These are phyloP conservation scores for Neurospora africana DNA, from an alignment of 495 filamentous ascomycete genomes.

Conservation along the genomic window DNA sequence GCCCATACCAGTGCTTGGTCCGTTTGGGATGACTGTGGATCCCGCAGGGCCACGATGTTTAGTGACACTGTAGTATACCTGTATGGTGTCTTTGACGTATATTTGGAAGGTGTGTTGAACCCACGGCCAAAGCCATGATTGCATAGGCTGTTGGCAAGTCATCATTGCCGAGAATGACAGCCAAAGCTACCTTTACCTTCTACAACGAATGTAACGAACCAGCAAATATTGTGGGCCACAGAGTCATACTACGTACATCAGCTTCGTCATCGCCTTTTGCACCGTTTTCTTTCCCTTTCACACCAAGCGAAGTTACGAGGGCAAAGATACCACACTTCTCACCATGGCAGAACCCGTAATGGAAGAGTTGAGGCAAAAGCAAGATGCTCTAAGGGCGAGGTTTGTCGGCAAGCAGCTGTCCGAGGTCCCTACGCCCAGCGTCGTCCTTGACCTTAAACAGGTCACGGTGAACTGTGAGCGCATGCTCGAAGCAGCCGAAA, in stretches of 20 bases:
- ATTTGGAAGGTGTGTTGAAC: neutral
- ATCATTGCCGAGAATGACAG: neutral
- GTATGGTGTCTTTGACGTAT: neutral
- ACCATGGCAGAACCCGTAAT: neutral
- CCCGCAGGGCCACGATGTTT: neutral
- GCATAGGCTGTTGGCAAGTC: neutral
- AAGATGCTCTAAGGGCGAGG: conserved; percentile 32
- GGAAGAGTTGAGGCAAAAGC: neutral
- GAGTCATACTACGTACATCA: neutral
- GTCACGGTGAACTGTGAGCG: conserved; percentile 57
- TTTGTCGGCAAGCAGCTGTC: conserved; percentile 55
- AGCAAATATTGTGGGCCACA: neutral
- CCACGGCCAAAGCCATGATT: neutral
- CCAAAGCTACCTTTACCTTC: no score
- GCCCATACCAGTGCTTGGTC: neutral
- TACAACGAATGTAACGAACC: neutral
- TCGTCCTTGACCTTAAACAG: conserved; percentile 59
- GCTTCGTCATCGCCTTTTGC: neutral
- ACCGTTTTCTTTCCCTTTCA: neutral
- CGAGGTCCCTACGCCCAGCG: conserved; percentile 55
- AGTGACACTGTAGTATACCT: neutral
- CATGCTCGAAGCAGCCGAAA: conserved; percentile 56
- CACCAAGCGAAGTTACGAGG: neutral
- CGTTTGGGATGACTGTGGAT: neutral
- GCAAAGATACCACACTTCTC: neutral